Evolutionary conservation across 2,329 filamentous ascomycete species (phyloP).

Genomic region (Trichoderma sp.): DNA sequence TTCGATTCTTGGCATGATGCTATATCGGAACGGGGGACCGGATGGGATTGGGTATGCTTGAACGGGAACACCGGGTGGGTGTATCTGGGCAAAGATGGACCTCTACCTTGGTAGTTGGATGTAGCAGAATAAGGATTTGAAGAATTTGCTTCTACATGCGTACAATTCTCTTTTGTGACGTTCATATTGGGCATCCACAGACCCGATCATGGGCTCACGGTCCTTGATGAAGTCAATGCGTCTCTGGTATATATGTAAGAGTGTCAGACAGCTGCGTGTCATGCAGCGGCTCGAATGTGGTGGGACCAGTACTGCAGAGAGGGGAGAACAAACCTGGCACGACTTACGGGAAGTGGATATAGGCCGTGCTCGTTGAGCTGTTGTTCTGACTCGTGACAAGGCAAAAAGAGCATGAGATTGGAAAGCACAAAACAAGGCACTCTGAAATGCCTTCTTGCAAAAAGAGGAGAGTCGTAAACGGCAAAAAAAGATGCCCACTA

Average conservation of each 20-base stretch:
- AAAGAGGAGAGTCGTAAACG: background rate
- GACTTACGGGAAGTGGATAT: background rate
- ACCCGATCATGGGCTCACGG: background rate
- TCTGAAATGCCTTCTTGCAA: too few species aligned
- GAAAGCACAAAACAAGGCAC: too few species aligned
- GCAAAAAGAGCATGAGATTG: too few species aligned
- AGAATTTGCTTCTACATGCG: background rate
- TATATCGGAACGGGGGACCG: background rate
- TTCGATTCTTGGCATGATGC: background rate
- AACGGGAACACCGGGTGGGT: background rate
- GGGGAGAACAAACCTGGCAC: background rate
- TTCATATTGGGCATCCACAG: background rate
- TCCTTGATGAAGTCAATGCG: background rate
- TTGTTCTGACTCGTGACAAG: too few species aligned
- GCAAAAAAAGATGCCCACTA: slow-evolving; percentile 25
- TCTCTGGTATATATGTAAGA: background rate
- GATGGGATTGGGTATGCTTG: background rate
- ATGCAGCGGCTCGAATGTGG: background rate
- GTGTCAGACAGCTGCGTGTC: background rate
- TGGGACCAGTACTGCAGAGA: background rate
- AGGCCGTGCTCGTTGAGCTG: background rate
- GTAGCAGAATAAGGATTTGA: slow-evolving; percentile 1
- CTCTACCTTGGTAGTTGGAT: background rate
- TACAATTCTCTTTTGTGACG: too few species aligned
- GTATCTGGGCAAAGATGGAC: background rate